Base-by-base conservation (phyloP, 192 early-diverging fungal genomes). In the Coemansia sp. region DNA sequence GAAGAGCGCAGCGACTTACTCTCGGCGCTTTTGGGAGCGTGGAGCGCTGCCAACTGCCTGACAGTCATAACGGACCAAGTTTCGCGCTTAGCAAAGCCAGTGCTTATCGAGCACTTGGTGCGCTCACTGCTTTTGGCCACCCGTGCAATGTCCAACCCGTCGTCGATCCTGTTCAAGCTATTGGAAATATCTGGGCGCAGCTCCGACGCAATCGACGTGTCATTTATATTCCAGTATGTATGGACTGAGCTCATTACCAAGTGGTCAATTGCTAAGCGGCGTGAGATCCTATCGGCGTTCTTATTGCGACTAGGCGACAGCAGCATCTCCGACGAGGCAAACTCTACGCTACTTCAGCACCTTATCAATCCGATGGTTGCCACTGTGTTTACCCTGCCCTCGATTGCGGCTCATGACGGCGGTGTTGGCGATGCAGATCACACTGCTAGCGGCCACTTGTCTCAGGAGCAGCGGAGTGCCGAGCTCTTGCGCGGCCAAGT, bases 351-450 rank as follows among this genome's bases (percentile, higher is more conserved):
- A 0, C 84, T 97, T 23, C 84, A 91, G 36, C 88, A 91, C 62
- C 85, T 99, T 51, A 86, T 98, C 42, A 96, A 92, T 62, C 96
- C 97, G 5, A 89, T 94, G 85, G 82, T 82, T 2, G 79, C 79
- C 0, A 73, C 79, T 1, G 72, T 74, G 19, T 82, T 82, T 57
- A 82, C 95, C 14, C 76, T 94, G 41, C 88, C 90, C 4, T 73
- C 89, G 0, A 86, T 95, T 57, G 65, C 74, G 67, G 15, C 80
- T 78, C 38, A 86, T 89, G 68, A 89, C 89, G 61, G 81, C 77
- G 29, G 85, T 83, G 58, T 86, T 92, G 17, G 88, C 89, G 32
- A 66, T 68, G 51, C 86, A 79, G 67, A 85, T 90, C 14, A 92
- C 87, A 87, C 85, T 73, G 41, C 87, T 84, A 12, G 64, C 79